These are phyloP conservation scores for Rhinocladiella similis DNA, from an alignment of 2,329 filamentous ascomycete species.

Conservation along the genomic window DNA sequence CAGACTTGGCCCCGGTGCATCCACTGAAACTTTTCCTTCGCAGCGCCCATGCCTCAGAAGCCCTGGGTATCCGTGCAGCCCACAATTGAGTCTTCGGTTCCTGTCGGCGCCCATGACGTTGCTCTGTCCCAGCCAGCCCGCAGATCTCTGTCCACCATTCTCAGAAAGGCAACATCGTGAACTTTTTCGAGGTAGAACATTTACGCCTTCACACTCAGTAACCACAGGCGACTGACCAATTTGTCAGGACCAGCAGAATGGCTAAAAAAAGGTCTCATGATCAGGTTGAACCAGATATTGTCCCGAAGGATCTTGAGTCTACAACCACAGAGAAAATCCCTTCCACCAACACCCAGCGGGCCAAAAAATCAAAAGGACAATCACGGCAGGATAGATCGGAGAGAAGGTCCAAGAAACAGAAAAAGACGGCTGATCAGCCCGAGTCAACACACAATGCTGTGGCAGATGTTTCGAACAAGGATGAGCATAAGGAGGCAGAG, in stretches of 20 bases:
- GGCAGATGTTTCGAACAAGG: neutral
- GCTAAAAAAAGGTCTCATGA: slow-evolving; percentile 25
- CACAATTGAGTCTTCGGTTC: neutral
- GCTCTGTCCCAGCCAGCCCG: neutral
- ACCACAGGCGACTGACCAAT: neutral
- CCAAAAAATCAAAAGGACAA: slow-evolving; percentile 20
- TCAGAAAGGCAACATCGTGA: neutral
- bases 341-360: neutral
- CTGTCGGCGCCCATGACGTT: slow-evolving; percentile 5
- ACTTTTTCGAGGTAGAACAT: neutral
- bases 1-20: neutral
- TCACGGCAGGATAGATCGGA: slow-evolving; percentile 28
- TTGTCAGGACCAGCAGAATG: slow-evolving; percentile 10
- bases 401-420: slow-evolving; percentile 27
- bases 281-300: slow-evolving; percentile 9
- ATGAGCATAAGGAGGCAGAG: neutral
- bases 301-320: neutral
- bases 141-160: slow-evolving; percentile 3
- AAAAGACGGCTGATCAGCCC: slow-evolving; percentile 14
- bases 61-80: neutral
- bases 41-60: neutral
- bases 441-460: neutral
- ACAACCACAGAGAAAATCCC: neutral
- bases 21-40: neutral
- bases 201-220: neutral